A percentile compares a stretch with the other conserved stretches of the same genome.
These are phyloP conservation scores for Cajanus cajan DNA, from an alignment of 306 rosid species.

Conservation along the genomic window DNA sequence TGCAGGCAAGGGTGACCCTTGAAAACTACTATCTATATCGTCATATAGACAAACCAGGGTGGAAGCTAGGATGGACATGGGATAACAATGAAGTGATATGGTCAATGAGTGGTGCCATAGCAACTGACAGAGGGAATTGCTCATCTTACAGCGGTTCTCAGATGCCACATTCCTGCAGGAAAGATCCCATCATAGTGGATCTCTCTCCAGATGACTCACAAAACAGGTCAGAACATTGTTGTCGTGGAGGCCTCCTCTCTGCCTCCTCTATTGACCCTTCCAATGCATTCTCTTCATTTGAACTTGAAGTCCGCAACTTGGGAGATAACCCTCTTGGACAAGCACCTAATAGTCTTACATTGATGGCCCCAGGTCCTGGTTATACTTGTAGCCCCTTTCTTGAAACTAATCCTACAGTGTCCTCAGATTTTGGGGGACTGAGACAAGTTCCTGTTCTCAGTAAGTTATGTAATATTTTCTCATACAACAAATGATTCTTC, in stretches of 20 bases:
- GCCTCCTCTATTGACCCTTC: slow-evolving; percentile 50
- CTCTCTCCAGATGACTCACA: slow-evolving; percentile 41
- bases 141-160: slow-evolving; percentile 43
- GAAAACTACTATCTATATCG: slow-evolving; percentile 62
- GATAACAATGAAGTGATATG: slow-evolving; percentile 62
- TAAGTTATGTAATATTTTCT: slow-evolving; percentile 37
- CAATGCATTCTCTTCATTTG: slow-evolving; percentile 63
- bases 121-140: slow-evolving; percentile 62
- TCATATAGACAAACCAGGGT: slow-evolving; percentile 71
- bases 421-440: slow-evolving; percentile 56
- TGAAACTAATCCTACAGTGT: slow-evolving; percentile 54
- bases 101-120: slow-evolving; percentile 81
- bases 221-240: slow-evolving; percentile 59
- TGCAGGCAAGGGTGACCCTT: slow-evolving; percentile 71
- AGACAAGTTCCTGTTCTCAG: slow-evolving; percentile 65
- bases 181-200: slow-evolving; percentile 57
- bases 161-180: slow-evolving; percentile 65
- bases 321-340: slow-evolving; percentile 27
- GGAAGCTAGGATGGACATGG: slow-evolving; percentile 83
- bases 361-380: slow-evolving; percentile 79
- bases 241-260: slow-evolving; percentile 68
- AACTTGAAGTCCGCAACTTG: slow-evolving; percentile 55
- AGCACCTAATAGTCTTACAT: slow-evolving; percentile 56
- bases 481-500: not conserved
- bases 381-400: slow-evolving; percentile 67